phyloP scores from a whole-genome alignment of 73 alveolate species.

The Paramecium primaurelia region DNA sequence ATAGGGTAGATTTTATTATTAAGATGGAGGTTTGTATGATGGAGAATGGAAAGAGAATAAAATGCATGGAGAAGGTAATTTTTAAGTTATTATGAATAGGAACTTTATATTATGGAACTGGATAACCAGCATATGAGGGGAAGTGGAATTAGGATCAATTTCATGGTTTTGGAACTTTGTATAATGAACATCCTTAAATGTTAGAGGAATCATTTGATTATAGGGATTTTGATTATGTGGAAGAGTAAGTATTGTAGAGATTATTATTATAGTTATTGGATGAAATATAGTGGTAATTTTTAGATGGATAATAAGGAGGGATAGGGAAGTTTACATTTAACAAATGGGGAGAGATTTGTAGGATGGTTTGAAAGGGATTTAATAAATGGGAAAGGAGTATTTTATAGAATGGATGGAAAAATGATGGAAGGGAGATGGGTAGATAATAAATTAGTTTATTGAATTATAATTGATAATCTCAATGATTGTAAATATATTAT shows the following conservation, averaged over 20 bases:
- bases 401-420: constrained; percentile 50
- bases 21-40: constrained; percentile 63
- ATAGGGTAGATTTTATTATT: constrained; percentile 51
- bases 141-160: constrained; percentile 52
- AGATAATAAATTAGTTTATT: constrained; percentile 12
- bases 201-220: constrained; percentile 39
- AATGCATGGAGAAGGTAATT: constrained; percentile 61
- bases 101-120: constrained; percentile 47
- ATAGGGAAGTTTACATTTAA: constrained; percentile 45
- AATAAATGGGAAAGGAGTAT: constrained; percentile 47
- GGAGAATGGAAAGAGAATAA: constrained; percentile 61
- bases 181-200: constrained; percentile 48
- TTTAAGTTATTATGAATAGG: not conserved
- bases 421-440: constrained; percentile 54
- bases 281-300: constrained; percentile 46
- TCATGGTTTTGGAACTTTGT: constrained; percentile 53
- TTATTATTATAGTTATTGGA: constrained; percentile 41
- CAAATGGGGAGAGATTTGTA: constrained; percentile 58
- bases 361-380: constrained; percentile 50
- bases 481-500: not conserved
- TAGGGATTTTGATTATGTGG: constrained; percentile 61
- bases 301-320: constrained; percentile 56
- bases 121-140: constrained; percentile 62
- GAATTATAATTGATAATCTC: not conserved
- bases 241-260: not conserved